phyloP scores from a whole-genome alignment of 2,329 filamentous ascomycete genomes.

The Xylaria digitata region DNA sequence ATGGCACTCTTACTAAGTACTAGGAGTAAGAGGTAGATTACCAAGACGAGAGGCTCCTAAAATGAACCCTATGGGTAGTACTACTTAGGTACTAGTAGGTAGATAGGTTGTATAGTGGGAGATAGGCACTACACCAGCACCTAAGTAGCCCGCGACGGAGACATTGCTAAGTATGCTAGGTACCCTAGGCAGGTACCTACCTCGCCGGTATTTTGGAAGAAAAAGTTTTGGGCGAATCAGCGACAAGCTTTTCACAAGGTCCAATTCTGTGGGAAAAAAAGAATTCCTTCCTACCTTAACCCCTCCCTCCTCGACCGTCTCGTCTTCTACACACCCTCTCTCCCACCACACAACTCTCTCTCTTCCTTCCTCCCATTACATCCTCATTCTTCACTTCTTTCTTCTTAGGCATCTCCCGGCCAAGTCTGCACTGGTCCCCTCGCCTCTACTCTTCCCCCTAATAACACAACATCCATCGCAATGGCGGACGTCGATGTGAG shows the following conservation, averaged over 20 bases:
- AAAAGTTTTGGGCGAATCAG: slow-evolving; percentile 35
- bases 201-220: slow-evolving; percentile 1
- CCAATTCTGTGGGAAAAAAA: slow-evolving; percentile 39
- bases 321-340: slow-evolving; percentile 37
- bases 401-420: slow-evolving; percentile 40
- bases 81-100: too few species aligned
- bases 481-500: slow-evolving; percentile 70
- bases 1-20: too few species aligned
- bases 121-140: too few species aligned
- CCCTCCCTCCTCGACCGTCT: slow-evolving; percentile 35
- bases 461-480: slow-evolving; percentile 58
- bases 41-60: too few species aligned
- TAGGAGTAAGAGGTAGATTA: too few species aligned
- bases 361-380: slow-evolving; percentile 30
- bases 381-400: slow-evolving; percentile 38
- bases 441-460: background rate
- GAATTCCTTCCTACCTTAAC: slow-evolving; percentile 29
- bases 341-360: slow-evolving; percentile 34
- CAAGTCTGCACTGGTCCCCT: slow-evolving; percentile 42
- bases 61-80: too few species aligned
- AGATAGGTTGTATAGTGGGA: too few species aligned
- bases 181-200: slow-evolving; percentile 10
- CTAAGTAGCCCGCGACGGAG: too few species aligned
- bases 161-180: background rate
- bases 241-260: slow-evolving; percentile 23